Evolutionary conservation across 768 basidiomycete species (phyloP).

Genomic region (Leccinum rimulosum): DNA sequence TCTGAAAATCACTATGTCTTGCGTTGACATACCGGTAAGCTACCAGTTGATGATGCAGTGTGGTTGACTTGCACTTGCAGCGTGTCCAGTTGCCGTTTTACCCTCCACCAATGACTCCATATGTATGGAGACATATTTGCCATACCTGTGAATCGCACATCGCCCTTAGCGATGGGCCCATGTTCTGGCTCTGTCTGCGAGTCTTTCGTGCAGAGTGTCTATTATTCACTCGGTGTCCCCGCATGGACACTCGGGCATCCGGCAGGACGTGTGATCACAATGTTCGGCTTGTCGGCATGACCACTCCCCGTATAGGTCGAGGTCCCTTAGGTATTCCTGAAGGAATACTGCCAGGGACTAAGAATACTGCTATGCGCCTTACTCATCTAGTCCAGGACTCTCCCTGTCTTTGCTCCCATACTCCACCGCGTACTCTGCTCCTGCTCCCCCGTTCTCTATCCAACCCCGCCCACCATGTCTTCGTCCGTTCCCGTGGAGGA

Average conservation of each 20-base stretch:
- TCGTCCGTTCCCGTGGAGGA: constrained; percentile 1
- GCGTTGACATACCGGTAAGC: neutral
- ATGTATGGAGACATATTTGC: neutral
- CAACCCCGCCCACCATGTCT: constrained; percentile 6
- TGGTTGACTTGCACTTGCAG: neutral
- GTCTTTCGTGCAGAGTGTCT: neutral
- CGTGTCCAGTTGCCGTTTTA: neutral
- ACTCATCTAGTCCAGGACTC: constrained; percentile 1
- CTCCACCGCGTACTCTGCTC: neutral
- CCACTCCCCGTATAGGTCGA: neutral
- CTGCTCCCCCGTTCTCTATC: neutral
- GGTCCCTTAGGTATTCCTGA: neutral
- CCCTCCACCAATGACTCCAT: neutral
- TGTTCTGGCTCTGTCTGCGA: neutral
- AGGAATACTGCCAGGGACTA: constrained; percentile 9
- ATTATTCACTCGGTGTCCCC: neutral
- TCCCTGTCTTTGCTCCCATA: neutral
- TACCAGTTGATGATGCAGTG: neutral
- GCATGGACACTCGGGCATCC: neutral
- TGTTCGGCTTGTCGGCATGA: constrained; percentile 9
- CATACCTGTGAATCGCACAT: neutral
- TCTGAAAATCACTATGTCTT: neutral
- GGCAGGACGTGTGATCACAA: neutral
- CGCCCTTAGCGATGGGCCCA: neutral
- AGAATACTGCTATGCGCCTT: constrained; percentile 2